These are phyloP conservation scores for Pistacia integerrima DNA, from an alignment of 345 rosid species.

Conservation along the genomic window DNA sequence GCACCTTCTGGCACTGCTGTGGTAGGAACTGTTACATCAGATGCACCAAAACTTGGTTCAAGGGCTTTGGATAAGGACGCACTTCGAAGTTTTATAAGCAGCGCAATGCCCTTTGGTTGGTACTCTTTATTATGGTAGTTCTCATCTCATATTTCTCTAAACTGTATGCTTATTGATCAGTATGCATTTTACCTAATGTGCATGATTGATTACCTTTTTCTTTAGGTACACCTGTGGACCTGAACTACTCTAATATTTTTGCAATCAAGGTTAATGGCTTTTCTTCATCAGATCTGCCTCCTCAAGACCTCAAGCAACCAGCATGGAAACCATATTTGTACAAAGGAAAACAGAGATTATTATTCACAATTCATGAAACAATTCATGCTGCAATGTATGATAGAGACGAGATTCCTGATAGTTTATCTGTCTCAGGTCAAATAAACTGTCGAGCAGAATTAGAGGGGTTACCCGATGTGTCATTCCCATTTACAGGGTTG, in stretches of 20 bases:
- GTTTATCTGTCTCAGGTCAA: constrained; percentile 81
- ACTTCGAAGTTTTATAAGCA: constrained; percentile 66
- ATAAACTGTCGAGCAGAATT: constrained; percentile 90
- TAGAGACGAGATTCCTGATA: constrained; percentile 88
- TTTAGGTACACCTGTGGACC: constrained; percentile 86
- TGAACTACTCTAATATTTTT: constrained; percentile 62
- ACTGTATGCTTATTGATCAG: constrained; percentile 5
- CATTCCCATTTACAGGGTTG: constrained; percentile 77
- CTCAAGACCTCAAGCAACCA: constrained; percentile 81
- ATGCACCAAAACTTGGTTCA: constrained; percentile 75
- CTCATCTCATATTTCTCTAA: constrained; percentile 25
- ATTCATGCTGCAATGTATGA: constrained; percentile 86
- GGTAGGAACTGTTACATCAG: constrained; percentile 54
- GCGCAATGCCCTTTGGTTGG: constrained; percentile 93
- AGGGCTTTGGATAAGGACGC: constrained; percentile 82
- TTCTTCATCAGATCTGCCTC: constrained; percentile 76
- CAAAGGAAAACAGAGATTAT: constrained; percentile 80
- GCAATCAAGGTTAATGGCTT: constrained; percentile 75
- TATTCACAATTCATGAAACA: constrained; percentile 80
- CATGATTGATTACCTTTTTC: constrained; percentile 7
- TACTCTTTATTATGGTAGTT: constrained; percentile 38
- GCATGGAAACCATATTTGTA: constrained; percentile 95
- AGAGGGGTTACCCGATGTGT: constrained; percentile 93
- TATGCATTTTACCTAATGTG: constrained; percentile 18
- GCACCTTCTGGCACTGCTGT: constrained; percentile 49